Evolutionary conservation across 257 asterid species (phyloP).

Genomic region (Nicotiana benthamiana): DNA sequence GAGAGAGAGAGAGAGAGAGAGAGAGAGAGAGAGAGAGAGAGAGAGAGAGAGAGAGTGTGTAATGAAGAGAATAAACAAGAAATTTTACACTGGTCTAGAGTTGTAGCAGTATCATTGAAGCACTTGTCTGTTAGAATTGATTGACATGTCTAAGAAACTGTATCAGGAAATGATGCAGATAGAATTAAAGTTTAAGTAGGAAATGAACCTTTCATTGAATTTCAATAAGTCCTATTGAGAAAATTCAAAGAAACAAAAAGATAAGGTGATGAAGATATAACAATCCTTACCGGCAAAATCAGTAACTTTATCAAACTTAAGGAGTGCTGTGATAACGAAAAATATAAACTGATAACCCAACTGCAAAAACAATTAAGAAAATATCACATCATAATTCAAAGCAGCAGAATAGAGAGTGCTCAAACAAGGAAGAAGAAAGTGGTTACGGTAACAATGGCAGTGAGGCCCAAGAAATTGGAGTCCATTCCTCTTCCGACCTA

Average conservation of each 20-base stretch:
- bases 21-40: no score
- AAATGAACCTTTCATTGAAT: not conserved
- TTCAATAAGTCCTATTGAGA: not conserved
- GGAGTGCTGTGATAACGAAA: conserved; percentile 81
- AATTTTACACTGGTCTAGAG: not conserved
- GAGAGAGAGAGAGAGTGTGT: no score
- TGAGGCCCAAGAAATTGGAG: conserved; percentile 79
- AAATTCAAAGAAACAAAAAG: not conserved
- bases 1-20: no score
- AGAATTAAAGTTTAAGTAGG: not conserved
- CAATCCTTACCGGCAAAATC: conserved; percentile 74
- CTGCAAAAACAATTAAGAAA: conserved; percentile 35
- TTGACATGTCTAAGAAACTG: not conserved
- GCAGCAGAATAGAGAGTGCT: not conserved
- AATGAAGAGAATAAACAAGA: not conserved
- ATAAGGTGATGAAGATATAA: not conserved
- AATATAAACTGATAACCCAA: conserved; percentile 74
- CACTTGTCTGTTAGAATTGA: not conserved
- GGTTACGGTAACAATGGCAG: conserved; percentile 85
- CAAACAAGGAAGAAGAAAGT: not conserved
- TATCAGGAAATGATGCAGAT: no score
- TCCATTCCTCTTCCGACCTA: conserved; percentile 32
- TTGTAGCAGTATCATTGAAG: not conserved
- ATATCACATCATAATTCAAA: not conserved
- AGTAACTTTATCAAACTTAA: conserved; percentile 84